Percentiles rank a stretch among this genome's conserved stretches.
Conservation (phyloP, 176 grass and related monocot species). For the Ananas comosus region DNA sequence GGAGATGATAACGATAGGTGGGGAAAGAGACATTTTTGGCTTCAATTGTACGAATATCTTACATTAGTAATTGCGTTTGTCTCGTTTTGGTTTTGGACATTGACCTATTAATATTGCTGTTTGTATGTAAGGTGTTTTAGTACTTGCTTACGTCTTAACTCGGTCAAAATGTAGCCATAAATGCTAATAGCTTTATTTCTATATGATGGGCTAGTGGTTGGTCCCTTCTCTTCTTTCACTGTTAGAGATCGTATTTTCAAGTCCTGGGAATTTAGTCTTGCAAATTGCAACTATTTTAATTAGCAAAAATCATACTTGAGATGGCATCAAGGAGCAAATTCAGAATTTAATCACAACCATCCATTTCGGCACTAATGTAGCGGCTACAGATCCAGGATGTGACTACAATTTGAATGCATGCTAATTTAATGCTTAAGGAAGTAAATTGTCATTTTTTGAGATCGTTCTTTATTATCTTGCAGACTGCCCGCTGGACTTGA, state of each 20-base stretch:
- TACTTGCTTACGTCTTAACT: neutral
- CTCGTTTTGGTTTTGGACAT: neutral
- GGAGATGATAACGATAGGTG: neutral
- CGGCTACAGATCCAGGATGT: neutral
- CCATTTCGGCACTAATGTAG: neutral
- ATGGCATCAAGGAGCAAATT: too few relatives aligned
- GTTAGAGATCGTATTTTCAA: too few relatives aligned
- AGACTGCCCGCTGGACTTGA: slow-evolving; percentile 91
- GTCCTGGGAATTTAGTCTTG: too few relatives aligned
- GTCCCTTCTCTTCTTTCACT: too few relatives aligned
- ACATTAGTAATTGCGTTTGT: neutral
- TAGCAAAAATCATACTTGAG: too few relatives aligned
- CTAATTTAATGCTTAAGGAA: neutral
- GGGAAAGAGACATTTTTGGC: neutral
- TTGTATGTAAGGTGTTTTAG: neutral
- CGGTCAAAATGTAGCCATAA: neutral
- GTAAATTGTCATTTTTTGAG: neutral
- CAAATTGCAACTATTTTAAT: too few relatives aligned
- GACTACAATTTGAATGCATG: neutral
- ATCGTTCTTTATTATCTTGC: slow-evolving; percentile 13
- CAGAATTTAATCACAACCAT: too few relatives aligned
- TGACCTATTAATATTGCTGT: neutral
- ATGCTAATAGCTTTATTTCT: neutral
- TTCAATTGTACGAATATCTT: neutral
- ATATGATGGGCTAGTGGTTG: neutral